Conservation (phyloP, 805 yeast species). For the Grigorovia yakushimaensis region DNA sequence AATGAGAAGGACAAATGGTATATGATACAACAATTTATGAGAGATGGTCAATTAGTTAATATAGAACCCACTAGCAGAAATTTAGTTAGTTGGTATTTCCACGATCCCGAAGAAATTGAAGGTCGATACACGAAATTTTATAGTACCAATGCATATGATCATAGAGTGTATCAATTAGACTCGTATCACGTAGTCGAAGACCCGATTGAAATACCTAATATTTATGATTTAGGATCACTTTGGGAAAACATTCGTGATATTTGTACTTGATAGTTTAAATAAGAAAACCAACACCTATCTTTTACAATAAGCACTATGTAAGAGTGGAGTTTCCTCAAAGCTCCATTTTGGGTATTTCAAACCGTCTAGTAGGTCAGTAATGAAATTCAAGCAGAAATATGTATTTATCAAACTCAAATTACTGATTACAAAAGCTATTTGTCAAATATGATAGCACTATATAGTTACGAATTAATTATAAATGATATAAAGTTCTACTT, state of each 20-base stretch:
- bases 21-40: constrained; percentile 43
- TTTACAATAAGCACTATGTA: no score
- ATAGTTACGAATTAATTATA: no score
- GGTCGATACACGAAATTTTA: constrained; percentile 9
- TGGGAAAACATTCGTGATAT: constrained; percentile 18
- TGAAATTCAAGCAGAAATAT: no score
- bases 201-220: constrained; percentile 18
- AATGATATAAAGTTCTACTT: no score
- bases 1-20: constrained; percentile 70
- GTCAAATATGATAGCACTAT: no score
- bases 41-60: constrained; percentile 30
- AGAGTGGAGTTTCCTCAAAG: no score
- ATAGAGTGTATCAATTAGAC: constrained; percentile 8
- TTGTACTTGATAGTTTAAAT: constrained; percentile 1
- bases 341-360: no score
- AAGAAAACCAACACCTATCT: no score
- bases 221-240: constrained; percentile 25
- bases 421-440: no score
- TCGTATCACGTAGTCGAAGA: constrained; percentile 9
- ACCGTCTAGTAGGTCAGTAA: no score
- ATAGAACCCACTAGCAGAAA: background rate
- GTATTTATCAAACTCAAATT: no score
- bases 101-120: constrained; percentile 3
- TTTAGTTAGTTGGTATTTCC: constrained; percentile 13
- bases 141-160: constrained; percentile 27